Percentiles rank a stretch among this genome's conserved stretches.
Evolutionary conservation across 441 rosid genomes (phyloP).

Genomic region (Flueggea neowawraea): DNA sequence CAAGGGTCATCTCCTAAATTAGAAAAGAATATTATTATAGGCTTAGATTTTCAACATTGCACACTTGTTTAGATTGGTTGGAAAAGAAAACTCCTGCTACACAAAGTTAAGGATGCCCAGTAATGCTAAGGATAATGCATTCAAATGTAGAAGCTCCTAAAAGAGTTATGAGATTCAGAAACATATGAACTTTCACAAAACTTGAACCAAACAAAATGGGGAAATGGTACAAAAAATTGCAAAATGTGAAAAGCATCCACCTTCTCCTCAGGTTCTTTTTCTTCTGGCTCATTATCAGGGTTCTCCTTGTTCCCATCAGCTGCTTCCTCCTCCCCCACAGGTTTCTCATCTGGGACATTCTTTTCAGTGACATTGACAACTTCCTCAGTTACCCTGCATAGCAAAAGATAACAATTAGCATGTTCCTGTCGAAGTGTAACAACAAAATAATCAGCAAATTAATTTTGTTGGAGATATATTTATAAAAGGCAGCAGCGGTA

Average conservation of each 20-base stretch:
- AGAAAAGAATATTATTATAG: neutral
- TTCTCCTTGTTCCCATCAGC: slow-evolving; percentile 47
- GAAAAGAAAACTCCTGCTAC: neutral
- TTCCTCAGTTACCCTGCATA: slow-evolving; percentile 48
- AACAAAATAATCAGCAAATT: neutral
- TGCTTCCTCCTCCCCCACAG: slow-evolving; percentile 46
- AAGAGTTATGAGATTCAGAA: neutral
- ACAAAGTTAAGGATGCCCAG: neutral
- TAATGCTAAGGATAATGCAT: too few relatives aligned
- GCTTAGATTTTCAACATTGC: too few relatives aligned
- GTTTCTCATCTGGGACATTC: slow-evolving; percentile 28
- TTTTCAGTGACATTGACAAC: slow-evolving; percentile 33
- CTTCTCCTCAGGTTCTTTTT: slow-evolving; percentile 39
- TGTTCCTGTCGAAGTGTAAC: neutral
- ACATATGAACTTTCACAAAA: neutral
- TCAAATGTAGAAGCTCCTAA: neutral
- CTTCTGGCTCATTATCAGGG: slow-evolving; percentile 62
- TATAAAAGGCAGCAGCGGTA: neutral
- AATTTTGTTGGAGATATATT: too few relatives aligned
- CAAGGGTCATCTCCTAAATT: slow-evolving; percentile 75
- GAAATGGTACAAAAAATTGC: too few relatives aligned
- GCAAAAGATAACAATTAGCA: neutral
- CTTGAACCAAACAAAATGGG: too few relatives aligned
- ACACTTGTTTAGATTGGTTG: too few relatives aligned
- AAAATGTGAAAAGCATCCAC: neutral